These are phyloP conservation scores for Solanum chacoense DNA, from an alignment of 305 asterid species.

Conservation along the genomic window DNA sequence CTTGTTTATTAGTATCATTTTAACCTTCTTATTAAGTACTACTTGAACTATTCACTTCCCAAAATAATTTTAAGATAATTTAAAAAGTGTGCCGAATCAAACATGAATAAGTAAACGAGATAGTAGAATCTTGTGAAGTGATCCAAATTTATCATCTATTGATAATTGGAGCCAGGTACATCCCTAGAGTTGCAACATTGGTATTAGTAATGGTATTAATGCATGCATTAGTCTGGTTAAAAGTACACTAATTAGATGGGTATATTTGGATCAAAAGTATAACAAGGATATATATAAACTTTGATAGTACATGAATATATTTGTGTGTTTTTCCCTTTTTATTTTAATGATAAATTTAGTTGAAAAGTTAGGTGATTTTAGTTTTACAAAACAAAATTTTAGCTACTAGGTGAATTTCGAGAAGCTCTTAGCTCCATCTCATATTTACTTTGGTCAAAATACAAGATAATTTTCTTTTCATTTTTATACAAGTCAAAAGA, in stretches of 20 bases:
- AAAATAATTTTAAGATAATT: neutral
- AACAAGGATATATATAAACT: neutral
- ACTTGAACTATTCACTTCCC: neutral
- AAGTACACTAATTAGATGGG: too few relatives aligned
- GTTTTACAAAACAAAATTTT: too few relatives aligned
- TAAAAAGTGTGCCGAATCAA: neutral
- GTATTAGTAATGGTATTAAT: too few relatives aligned
- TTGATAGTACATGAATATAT: neutral
- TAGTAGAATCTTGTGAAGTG: too few relatives aligned
- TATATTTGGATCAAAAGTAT: neutral
- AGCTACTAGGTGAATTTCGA: neutral
- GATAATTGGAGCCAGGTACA: too few relatives aligned
- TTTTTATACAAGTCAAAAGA: neutral
- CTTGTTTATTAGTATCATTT: neutral
- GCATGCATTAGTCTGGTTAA: neutral
- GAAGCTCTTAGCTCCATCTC: neutral
- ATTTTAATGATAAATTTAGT: neutral
- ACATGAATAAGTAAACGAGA: neutral
- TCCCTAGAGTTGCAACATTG: too few relatives aligned
- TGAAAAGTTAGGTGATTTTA: neutral
- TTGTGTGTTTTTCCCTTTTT: too few relatives aligned
- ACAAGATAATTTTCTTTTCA: too few relatives aligned
- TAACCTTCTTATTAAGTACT: neutral
- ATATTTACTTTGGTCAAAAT: neutral
- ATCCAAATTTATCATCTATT: too few relatives aligned